Evolutionary conservation across 1,139 yeast species (phyloP).

Genomic region (Pichia sp.): DNA sequence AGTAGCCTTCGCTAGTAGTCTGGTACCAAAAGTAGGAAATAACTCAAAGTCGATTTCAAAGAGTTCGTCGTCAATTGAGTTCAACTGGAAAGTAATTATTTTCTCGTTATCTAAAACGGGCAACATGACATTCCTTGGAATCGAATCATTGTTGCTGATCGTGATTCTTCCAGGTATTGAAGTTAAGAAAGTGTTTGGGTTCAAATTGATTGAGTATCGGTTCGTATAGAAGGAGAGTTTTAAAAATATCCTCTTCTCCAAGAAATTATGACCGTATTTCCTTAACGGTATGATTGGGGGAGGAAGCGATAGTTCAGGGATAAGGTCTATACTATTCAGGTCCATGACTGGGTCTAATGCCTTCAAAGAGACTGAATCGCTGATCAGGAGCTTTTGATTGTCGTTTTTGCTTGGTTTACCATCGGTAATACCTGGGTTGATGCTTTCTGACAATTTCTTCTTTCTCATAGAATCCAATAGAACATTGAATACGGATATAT

Average conservation of each 20-base stretch:
- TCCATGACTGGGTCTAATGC: constrained; percentile 14
- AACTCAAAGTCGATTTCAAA: constrained; percentile 86
- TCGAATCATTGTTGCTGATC: constrained; percentile 63
- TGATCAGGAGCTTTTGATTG: neutral
- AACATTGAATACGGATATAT: constrained; percentile 70
- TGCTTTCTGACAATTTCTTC: constrained; percentile 4
- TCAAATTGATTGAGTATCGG: constrained; percentile 53
- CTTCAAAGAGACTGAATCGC: constrained; percentile 8
- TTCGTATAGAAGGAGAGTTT: constrained; percentile 67
- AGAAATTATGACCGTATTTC: constrained; percentile 90
- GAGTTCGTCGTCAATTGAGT: constrained; percentile 54
- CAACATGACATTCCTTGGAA: constrained; percentile 78
- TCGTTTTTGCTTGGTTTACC: neutral
- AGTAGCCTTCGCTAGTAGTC: constrained; percentile 84
- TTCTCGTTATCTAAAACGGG: constrained; percentile 74
- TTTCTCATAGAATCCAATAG: constrained; percentile 39
- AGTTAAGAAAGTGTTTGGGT: constrained; percentile 41
- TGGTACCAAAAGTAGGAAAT: constrained; percentile 91
- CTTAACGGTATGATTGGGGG: constrained; percentile 94
- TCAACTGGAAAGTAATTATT: constrained; percentile 81
- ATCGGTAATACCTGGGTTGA: neutral
- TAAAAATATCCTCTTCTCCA: constrained; percentile 81
- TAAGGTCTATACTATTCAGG: constrained; percentile 51
- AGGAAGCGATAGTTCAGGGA: constrained; percentile 87
- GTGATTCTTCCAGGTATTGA: constrained; percentile 66